Percentiles rank a stretch among this genome's conserved stretches.
Evolutionary conservation across 306 rosid species (phyloP).

Genomic region (Boehmeria nivea): DNA sequence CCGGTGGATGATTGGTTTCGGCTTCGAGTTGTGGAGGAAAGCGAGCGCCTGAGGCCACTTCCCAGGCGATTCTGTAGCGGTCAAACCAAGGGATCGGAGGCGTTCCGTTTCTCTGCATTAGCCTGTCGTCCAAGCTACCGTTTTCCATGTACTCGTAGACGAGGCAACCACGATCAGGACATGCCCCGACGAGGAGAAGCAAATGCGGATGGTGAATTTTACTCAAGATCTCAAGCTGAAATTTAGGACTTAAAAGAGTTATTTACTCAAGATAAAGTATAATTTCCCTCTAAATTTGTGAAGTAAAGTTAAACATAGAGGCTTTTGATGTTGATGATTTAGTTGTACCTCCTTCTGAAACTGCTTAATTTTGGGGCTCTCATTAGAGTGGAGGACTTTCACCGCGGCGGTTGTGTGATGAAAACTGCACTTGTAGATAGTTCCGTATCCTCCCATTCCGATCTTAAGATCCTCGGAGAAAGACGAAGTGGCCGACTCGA

Average conservation of each 20-base stretch:
- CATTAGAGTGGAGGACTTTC: slow-evolving; percentile 69
- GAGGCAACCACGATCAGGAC: slow-evolving; percentile 73
- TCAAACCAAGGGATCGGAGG: slow-evolving; percentile 85
- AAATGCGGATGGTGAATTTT: slow-evolving; percentile 85
- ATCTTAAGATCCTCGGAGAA: slow-evolving; percentile 77
- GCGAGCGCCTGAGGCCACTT: slow-evolving; percentile 85
- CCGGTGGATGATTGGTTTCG: slow-evolving; percentile 86
- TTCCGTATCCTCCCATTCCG: slow-evolving; percentile 86
- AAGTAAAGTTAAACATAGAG: too few species aligned
- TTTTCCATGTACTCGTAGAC: slow-evolving; percentile 92
- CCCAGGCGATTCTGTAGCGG: slow-evolving; percentile 90
- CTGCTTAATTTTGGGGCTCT: slow-evolving; percentile 47
- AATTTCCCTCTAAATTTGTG: too few species aligned
- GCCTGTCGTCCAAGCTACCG: slow-evolving; percentile 85
- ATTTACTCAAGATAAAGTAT: too few species aligned
- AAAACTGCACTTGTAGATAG: slow-evolving; percentile 72
- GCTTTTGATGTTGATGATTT: too few species aligned
- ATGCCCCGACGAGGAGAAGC: slow-evolving; percentile 92
- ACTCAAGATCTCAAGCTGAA: slow-evolving; percentile 83
- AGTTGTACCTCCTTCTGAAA: slow-evolving; percentile 76
- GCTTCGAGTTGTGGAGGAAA: slow-evolving; percentile 86
- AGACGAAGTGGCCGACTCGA: slow-evolving; percentile 71
- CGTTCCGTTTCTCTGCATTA: slow-evolving; percentile 46
- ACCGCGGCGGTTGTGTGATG: slow-evolving; percentile 89
- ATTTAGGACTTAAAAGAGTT: background rate